phyloP scores from a whole-genome alignment of 2,329 filamentous ascomycete species.

The Lachnellula subtilissima region DNA sequence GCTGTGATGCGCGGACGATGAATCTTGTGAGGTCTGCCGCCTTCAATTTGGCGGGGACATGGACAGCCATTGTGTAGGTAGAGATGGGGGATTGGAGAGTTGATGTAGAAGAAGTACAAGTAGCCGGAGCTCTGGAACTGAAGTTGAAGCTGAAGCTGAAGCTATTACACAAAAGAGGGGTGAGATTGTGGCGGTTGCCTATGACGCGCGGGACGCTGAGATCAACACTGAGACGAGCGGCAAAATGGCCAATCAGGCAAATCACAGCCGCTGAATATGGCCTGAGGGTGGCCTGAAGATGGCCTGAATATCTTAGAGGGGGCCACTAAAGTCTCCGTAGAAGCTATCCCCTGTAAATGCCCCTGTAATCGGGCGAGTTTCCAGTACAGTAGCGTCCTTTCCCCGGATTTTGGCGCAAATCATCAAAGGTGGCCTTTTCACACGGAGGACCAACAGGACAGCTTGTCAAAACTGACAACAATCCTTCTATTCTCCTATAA shows the following conservation, averaged over 20 bases:
- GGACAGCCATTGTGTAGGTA: slow-evolving; percentile 57
- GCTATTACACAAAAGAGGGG: too few species aligned
- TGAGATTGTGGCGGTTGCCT: background rate
- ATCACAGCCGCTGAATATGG: background rate
- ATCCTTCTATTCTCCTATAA: background rate
- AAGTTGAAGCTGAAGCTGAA: background rate
- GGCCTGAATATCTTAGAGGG: too few species aligned
- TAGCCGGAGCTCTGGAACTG: background rate
- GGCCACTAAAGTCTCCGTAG: too few species aligned
- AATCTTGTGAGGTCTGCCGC: slow-evolving; percentile 80
- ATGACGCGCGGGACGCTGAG: background rate
- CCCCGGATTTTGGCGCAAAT: slow-evolving; percentile 19
- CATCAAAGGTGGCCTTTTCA: slow-evolving; percentile 21
- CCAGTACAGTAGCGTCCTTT: slow-evolving; percentile 3
- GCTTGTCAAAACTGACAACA: slow-evolving; percentile 15
- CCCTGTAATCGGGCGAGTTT: background rate
- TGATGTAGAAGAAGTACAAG: too few species aligned
- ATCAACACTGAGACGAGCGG: background rate
- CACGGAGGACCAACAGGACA: slow-evolving; percentile 13
- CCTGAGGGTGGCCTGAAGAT: too few species aligned
- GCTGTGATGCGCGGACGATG: slow-evolving; percentile 74
- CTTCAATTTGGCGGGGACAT: slow-evolving; percentile 68
- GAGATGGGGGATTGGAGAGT: background rate
- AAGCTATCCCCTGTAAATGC: too few species aligned
- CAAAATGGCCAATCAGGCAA: background rate